These are phyloP conservation scores for Lichtheimia ramosa DNA, from an alignment of 371 early-diverging fungal genomes.

Conservation along the genomic window DNA sequence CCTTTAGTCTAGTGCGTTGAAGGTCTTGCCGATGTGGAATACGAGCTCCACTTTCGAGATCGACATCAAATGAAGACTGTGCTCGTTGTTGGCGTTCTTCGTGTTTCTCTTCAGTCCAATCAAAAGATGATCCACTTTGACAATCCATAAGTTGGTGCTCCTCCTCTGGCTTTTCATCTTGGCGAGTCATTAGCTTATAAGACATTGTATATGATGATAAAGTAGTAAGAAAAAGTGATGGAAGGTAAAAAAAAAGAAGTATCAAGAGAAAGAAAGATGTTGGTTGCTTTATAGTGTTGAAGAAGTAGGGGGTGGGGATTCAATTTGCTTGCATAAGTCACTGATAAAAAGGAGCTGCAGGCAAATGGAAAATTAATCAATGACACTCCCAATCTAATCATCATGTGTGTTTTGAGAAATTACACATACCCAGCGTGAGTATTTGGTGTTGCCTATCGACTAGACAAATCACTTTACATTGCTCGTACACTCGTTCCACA, in stretches of 20 bases:
- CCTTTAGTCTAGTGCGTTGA: conserved; percentile 23
- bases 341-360: conserved; percentile 2
- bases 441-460: too few relatives aligned
- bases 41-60: conserved; percentile 13
- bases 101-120: neutral
- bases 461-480: too few relatives aligned
- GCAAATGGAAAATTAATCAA: neutral
- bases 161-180: neutral
- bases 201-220: neutral
- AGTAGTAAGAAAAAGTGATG: neutral
- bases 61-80: neutral
- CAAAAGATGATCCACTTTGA: too few relatives aligned
- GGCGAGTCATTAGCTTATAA: neutral
- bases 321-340: too few relatives aligned
- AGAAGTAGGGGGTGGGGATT: too few relatives aligned
- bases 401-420: too few relatives aligned
- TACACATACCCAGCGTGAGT: too few relatives aligned
- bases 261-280: neutral
- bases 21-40: conserved; percentile 36
- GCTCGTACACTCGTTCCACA: too few relatives aligned
- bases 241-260: neutral
- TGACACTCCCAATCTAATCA: too few relatives aligned
- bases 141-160: neutral
- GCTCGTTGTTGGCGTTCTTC: neutral
- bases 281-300: neutral